Evolutionary conservation across 2,329 filamentous ascomycete genomes (phyloP).

Genomic region (Epichloe uncinata): DNA sequence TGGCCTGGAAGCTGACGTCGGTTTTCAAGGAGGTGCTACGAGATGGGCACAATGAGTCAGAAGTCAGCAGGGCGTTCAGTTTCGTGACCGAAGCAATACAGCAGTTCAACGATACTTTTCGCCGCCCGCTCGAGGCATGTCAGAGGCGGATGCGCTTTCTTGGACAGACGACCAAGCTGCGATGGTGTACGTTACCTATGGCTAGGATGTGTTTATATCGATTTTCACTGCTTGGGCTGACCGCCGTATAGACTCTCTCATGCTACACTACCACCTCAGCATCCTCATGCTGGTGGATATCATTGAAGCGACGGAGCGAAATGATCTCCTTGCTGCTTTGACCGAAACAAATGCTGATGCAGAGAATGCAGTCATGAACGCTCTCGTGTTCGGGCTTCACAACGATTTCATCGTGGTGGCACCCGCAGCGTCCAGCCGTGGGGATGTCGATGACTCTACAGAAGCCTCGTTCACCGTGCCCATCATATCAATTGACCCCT

Average conservation of each 20-base stretch:
- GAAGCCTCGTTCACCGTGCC: constrained; percentile 11
- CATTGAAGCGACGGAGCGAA: constrained; percentile 16
- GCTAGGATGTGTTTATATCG: no score
- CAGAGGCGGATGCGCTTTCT: constrained; percentile 19
- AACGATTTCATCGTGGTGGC: constrained; percentile 12
- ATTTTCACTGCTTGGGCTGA: neutral
- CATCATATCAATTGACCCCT: constrained; percentile 20
- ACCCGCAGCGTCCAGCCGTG: neutral
- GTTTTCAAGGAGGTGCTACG: constrained; percentile 20
- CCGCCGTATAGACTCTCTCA: constrained; percentile 15
- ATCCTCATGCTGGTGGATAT: constrained; percentile 19
- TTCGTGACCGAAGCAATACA: constrained; percentile 14
- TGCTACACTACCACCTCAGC: constrained; percentile 21
- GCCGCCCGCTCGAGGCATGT: constrained; percentile 16
- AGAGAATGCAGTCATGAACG: constrained; percentile 19
- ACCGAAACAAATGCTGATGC: constrained; percentile 14
- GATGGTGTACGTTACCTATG: constrained; percentile 16
- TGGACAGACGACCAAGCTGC: constrained; percentile 16
- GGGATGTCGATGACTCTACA: neutral
- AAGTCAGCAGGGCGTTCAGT: constrained; percentile 14
- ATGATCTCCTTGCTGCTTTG: constrained; percentile 14
- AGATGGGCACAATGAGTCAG: constrained; percentile 18
- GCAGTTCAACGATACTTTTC: constrained; percentile 16
- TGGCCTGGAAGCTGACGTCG: constrained; percentile 19
- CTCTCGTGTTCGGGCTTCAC: constrained; percentile 17